A percentile compares a stretch with the other conserved stretches of the same genome.
Conservation (phyloP, 2,329 filamentous ascomycete genomes). For the Biscogniauxia marginata region DNA sequence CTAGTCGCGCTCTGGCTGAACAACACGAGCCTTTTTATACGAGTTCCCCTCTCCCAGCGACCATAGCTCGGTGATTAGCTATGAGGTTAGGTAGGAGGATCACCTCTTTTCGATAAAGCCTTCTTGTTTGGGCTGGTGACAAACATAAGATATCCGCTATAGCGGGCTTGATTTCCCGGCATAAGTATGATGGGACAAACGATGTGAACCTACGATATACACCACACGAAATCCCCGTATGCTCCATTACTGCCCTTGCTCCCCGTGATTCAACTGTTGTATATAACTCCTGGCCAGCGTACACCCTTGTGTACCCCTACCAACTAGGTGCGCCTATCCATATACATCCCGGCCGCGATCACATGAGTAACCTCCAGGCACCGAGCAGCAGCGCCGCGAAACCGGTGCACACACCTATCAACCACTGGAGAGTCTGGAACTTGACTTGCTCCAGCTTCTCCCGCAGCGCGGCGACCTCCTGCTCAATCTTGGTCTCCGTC, state of each 20-base stretch:
- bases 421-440: conserved; percentile 96
- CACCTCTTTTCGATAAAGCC: too few species aligned
- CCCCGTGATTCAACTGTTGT: neutral
- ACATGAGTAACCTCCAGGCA: conserved; percentile 71
- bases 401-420: conserved; percentile 80
- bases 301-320: neutral
- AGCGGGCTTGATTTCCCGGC: too few species aligned
- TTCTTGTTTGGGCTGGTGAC: too few species aligned
- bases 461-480: conserved; percentile 85
- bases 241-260: too few species aligned
- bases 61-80: too few species aligned
- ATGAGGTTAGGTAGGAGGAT: too few species aligned
- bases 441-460: conserved; percentile 97
- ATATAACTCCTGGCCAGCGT: neutral
- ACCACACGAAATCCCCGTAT: neutral
- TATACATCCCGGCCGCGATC: neutral
- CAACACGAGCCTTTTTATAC: too few species aligned
- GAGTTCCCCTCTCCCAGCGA: too few species aligned
- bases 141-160: too few species aligned
- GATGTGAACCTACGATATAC: too few species aligned
- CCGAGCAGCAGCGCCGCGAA: conserved; percentile 66
- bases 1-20: too few species aligned
- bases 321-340: neutral
- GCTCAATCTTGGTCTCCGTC: conserved; percentile 97
- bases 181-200: too few species aligned